A percentile compares a stretch with the other conserved stretches of the same genome.
Evolutionary conservation across 2,329 filamentous ascomycete genomes (phyloP).

Genomic region (Ophidiomyces ophidiicola): DNA sequence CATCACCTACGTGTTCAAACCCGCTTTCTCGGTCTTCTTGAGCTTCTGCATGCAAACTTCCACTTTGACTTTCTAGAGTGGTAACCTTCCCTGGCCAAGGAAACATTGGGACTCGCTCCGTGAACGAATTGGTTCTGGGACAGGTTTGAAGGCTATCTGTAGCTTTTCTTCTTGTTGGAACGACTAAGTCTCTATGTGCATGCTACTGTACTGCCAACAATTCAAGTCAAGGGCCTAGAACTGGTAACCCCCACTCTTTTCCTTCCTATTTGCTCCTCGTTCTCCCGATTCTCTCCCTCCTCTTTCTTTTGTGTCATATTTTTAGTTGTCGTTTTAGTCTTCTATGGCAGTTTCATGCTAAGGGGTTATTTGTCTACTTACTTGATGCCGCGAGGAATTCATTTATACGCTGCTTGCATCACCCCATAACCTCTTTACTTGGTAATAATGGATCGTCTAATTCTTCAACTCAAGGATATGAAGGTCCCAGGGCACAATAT

Average conservation of each 20-base stretch:
- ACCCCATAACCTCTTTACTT: neutral
- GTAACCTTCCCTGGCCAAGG: too few relatives aligned
- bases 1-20: too few relatives aligned
- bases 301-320: neutral
- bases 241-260: constrained; percentile 1
- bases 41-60: too few relatives aligned
- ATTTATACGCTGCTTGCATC: neutral
- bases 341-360: neutral
- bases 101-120: too few relatives aligned
- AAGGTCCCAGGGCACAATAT: neutral
- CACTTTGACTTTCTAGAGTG: too few relatives aligned
- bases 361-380: neutral
- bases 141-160: too few relatives aligned
- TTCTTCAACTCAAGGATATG: constrained; percentile 1
- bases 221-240: neutral
- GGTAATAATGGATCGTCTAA: neutral
- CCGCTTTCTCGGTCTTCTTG: too few relatives aligned
- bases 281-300: too few relatives aligned
- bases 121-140: too few relatives aligned
- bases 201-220: too few relatives aligned
- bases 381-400: neutral
- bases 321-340: neutral
- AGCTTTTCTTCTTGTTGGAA: too few relatives aligned
- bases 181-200: too few relatives aligned
- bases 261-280: neutral